Conservation (phyloP, 1,284 basidiomycete genomes). For the Agaricales sp. region DNA sequence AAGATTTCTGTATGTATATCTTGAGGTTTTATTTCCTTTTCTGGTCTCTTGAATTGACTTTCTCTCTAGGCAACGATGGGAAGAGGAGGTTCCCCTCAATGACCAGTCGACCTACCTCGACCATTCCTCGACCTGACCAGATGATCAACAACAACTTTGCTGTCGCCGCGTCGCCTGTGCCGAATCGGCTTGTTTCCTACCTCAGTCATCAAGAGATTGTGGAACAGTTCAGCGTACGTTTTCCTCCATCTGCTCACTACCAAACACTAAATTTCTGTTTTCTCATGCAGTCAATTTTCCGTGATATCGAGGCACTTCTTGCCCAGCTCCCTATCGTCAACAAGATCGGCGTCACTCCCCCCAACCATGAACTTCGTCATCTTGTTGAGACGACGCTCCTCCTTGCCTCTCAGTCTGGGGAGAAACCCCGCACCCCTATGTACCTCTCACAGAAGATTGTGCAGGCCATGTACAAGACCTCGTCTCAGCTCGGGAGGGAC, state of each 20-base stretch:
- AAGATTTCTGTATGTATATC: constrained; percentile 74
- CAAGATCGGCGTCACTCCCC: constrained; percentile 62
- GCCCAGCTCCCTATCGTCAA: constrained; percentile 51
- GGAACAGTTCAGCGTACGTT: constrained; percentile 65
- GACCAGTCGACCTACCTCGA: constrained; percentile 56
- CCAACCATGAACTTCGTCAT: constrained; percentile 79
- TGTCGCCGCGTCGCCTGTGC: constrained; percentile 44
- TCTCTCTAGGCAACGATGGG: constrained; percentile 32
- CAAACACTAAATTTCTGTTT: constrained; percentile 9
- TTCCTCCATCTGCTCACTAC: constrained; percentile 6
- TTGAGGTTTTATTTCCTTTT: constrained; percentile 3
- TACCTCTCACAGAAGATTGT: constrained; percentile 94
- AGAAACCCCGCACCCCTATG: constrained; percentile 80
- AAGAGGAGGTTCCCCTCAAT: constrained; percentile 35
- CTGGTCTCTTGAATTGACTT: constrained; percentile 5
- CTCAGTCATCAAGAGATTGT: constrained; percentile 61
- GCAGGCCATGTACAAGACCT: constrained; percentile 80
- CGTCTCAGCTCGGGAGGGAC: constrained; percentile 76
- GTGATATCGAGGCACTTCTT: constrained; percentile 76
- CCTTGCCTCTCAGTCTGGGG: constrained; percentile 68
- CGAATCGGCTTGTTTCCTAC: constrained; percentile 28
- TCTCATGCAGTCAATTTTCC: constrained; percentile 42
- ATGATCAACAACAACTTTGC: constrained; percentile 31
- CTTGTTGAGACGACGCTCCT: constrained; percentile 76
- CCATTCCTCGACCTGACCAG: constrained; percentile 26